Evolutionary conservation across 106 monocot genomes (phyloP), one percentile per base, ranked within the genome.

Genomic region (Allium cepa): DNA sequence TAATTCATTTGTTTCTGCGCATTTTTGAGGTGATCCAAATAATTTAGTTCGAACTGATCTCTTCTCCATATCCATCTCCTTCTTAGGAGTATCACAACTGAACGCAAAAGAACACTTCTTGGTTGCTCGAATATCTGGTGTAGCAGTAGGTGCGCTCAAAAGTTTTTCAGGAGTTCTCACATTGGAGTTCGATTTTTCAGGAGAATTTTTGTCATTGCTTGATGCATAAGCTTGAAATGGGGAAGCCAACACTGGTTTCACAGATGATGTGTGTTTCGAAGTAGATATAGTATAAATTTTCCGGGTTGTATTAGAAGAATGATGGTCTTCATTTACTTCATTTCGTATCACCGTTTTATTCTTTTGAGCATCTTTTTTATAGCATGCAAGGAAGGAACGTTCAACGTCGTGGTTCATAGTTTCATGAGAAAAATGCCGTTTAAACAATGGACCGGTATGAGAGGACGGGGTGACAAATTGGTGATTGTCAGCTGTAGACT

Each of bases 41-140:
- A 69, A 46, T 63, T 73, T 79, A 0, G 85, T 69, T 9, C 83
- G 69, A 17, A 84, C 73, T 60, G 83, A 68, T 15, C 84, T 65
- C 64, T 71, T 84, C n/a, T 22, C 65, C 17, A 57, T 27, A 12
- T 22, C 65, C 17, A 57, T 18, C 49, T 67, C 79, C 49, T 79
- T 80, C 16, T 56, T 17, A 53, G 74, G 77, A 7, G 81, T 47
- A 60, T 75, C 76, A 74, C 56, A 69, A 28, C 17, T 56, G 9
- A 49, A 50, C 7, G 11, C 48, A 46, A 65, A 49, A 36, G 53
- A 55, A 26, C 17, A 51, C 70, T 84, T 82, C 72, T 86, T 84
- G 49, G 90, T 82, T 11, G 79, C 67, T 61, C 72, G 75, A 57
- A 93, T 52, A 45, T 81, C 81, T 26, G 99, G 99, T 48, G 97